Conservation (phyloP, 2,329 filamentous ascomycete species). For the Calonectria hongkongensis region DNA sequence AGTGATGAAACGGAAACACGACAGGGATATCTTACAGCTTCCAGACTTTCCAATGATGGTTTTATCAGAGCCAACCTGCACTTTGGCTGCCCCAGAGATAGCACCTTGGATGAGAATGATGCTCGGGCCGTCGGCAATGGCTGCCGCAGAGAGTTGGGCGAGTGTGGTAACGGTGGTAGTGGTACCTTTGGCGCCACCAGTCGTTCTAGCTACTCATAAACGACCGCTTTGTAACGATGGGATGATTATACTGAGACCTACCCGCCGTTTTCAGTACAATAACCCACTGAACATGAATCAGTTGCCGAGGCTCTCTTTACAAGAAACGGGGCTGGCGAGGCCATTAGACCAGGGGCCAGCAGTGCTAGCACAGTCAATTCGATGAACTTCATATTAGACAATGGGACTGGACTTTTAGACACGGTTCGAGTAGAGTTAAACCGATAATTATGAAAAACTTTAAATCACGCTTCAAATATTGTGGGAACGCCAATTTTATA, state of each 20-base stretch:
- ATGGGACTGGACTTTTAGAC: not conserved
- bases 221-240: not conserved
- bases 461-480: not conserved
- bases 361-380: constrained; percentile 10
- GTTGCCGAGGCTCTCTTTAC: constrained; percentile 6
- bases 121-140: constrained; percentile 34
- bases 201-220: constrained; percentile 1
- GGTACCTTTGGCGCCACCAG: constrained; percentile 29
- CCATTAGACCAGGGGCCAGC: constrained; percentile 2
- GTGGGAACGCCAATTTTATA: not conserved
- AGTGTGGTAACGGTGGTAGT: constrained; percentile 45
- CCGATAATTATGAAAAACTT: not conserved
- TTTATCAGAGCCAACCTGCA: constrained; percentile 49
- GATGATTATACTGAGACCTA: too few relatives aligned
- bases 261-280: constrained; percentile 18
- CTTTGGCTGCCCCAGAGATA: constrained; percentile 51
- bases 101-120: constrained; percentile 48
- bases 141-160: constrained; percentile 43
- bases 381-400: not conserved
- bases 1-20: not conserved
- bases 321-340: constrained; percentile 1
- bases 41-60: constrained; percentile 50
- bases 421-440: not conserved
- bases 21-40: constrained; percentile 52
- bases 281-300: constrained; percentile 7